Evolutionary conservation across 352 stramenopile species (phyloP).

Genomic region (Globisporangium acanthophoron): DNA sequence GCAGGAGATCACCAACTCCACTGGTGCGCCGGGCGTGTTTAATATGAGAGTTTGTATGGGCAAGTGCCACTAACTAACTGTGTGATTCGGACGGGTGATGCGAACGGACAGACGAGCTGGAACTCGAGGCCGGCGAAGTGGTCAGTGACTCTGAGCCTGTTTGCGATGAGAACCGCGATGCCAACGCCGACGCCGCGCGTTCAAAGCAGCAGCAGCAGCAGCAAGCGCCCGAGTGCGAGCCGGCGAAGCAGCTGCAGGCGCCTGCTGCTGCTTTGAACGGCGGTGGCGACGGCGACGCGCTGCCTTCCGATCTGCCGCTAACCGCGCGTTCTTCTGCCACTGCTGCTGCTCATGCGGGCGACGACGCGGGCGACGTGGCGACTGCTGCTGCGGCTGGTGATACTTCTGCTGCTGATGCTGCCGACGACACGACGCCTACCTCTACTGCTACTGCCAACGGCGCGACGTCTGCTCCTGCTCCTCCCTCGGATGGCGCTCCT

Average conservation of each 20-base stretch:
- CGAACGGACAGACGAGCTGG: constrained; percentile 28
- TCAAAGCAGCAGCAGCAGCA: constrained; percentile 14
- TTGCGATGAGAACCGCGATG: constrained; percentile 14
- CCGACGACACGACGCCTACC: background rate
- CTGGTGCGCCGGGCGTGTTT: constrained; percentile 18
- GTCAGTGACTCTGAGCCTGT: constrained; percentile 26
- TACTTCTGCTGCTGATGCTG: background rate
- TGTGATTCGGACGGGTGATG: too few species aligned
- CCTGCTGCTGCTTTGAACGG: constrained; percentile 13
- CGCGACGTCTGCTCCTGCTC: too few species aligned
- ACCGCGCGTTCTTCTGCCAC: constrained; percentile 20
- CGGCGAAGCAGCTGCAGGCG: background rate
- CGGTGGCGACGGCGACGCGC: background rate
- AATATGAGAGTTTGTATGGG: too few species aligned
- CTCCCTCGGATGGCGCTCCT: background rate
- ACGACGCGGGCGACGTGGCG: constrained; percentile 3
- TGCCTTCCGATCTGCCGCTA: constrained; percentile 1
- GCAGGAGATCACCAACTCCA: constrained; percentile 50
- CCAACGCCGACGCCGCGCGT: constrained; percentile 6
- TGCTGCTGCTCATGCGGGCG: constrained; percentile 24
- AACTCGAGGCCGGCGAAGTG: constrained; percentile 56
- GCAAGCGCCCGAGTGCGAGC: background rate
- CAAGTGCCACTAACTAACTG: background rate
- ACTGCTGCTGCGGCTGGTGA: constrained; percentile 18
- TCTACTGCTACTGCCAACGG: too few species aligned